Base-by-base conservation (phyloP, 345 rosid species). In the Euphorbia peplus region DNA sequence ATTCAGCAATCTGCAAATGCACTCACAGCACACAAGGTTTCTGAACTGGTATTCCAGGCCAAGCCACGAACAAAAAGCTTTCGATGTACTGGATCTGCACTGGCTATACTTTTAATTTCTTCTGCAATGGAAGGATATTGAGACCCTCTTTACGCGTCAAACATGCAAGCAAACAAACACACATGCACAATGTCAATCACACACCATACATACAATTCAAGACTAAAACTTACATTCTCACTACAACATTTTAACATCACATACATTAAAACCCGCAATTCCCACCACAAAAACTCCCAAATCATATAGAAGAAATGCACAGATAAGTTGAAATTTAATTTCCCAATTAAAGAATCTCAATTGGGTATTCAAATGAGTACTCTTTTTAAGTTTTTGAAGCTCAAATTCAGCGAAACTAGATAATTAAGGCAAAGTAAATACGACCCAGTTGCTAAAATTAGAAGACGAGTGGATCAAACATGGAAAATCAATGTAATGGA, bases 61-160 rank as follows among this genome's bases (percentile, higher is more conserved):
- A 88, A 78, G 86, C 92, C 93, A 81, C 93, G 88, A 66, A 88
- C 88, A 82, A 88, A 88, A 81, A 88, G 93, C 88, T 88, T 88
- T 82, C 93, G 85, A 63, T 82, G 90, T 48, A 80, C 88, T 47
- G 90, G 90, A 81, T 88, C 87, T 58, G 90, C 78, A 74, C 84
- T 82, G 66, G 90, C 92, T 56, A 85, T 47, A 79, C 88, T 76
- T 83, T 82, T 83, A 82, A 87, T 85, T 83, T 87, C 92, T 77
- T 85, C 92, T 26, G 90, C 92, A 85, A 87, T 75, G 35, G 88
- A 85, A 83, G 90, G 88, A 84, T 82, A 78, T 85, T 87, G 83
- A 70, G 83, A 76, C 80, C 92, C 92, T 85, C 92, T 87, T 85
- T 82, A 80, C 58, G 80, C 83, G 70, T 76, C 88, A 75, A 85